phyloP scores from a whole-genome alignment of 768 basidiomycete species.

The Lactifluus pinguis region DNA sequence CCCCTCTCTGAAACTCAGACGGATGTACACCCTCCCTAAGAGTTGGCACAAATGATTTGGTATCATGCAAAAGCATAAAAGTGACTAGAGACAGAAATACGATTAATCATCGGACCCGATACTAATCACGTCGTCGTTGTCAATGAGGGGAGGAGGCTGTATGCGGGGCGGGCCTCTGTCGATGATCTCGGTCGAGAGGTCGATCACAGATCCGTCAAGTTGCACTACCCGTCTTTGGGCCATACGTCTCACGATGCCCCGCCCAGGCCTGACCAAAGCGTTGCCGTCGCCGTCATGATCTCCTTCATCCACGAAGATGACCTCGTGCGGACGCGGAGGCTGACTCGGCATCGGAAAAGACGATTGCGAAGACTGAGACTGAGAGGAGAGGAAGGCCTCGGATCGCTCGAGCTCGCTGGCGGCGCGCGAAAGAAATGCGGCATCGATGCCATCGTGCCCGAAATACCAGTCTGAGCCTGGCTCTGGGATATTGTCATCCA shows the following conservation, averaged over 20 bases:
- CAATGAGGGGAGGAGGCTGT: neutral
- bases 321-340: slow-evolving; percentile 21
- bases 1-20: too few species aligned
- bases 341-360: slow-evolving; percentile 1
- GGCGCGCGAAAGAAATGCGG: slow-evolving; percentile 33
- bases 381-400: slow-evolving; percentile 13
- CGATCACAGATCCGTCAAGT: slow-evolving; percentile 36
- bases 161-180: neutral
- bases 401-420: slow-evolving; percentile 27
- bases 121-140: slow-evolving; percentile 12
- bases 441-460: slow-evolving; percentile 31
- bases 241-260: slow-evolving; percentile 41
- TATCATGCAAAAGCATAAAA: neutral
- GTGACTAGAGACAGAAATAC: too few species aligned
- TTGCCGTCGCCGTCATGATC: slow-evolving; percentile 58
- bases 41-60: neutral
- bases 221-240: slow-evolving; percentile 20
- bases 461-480: slow-evolving; percentile 26
- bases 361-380: slow-evolving; percentile 5
- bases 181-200: slow-evolving; percentile 40
- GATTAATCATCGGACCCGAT: slow-evolving; percentile 2
- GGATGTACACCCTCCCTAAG: too few species aligned
- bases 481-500: slow-evolving; percentile 9
- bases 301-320: slow-evolving; percentile 37
- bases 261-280: slow-evolving; percentile 38